These are phyloP conservation scores for Dacryopinax primogenitus DNA, from an alignment of 768 basidiomycete genomes.

Conservation along the genomic window DNA sequence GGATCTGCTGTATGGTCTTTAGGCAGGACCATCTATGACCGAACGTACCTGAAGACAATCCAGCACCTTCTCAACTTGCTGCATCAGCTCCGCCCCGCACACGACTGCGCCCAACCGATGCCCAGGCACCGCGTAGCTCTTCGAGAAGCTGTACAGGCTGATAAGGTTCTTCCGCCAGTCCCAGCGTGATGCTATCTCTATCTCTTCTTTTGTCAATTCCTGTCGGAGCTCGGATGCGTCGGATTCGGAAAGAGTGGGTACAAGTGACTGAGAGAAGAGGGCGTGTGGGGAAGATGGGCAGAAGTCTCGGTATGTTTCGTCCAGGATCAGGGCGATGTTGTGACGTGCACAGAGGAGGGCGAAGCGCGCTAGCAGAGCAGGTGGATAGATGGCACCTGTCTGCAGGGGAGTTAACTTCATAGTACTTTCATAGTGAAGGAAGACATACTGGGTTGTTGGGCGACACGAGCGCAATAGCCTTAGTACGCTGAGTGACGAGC, in stretches of 20 bases:
- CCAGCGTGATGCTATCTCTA: slow-evolving; percentile 16
- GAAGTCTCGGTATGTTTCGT: slow-evolving; percentile 84
- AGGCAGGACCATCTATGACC: no score
- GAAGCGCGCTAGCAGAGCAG: slow-evolving; percentile 45
- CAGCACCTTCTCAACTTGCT: slow-evolving; percentile 45
- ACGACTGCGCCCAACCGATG: slow-evolving; percentile 64
- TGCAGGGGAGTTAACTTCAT: slow-evolving; percentile 18
- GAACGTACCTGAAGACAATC: slow-evolving; percentile 57
- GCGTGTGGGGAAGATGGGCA: slow-evolving; percentile 43
- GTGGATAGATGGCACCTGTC: slow-evolving; percentile 60
- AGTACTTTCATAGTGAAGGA: slow-evolving; percentile 15
- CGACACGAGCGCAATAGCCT: slow-evolving; percentile 60
- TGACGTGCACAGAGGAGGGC: slow-evolving; percentile 42
- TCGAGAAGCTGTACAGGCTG: slow-evolving; percentile 69
- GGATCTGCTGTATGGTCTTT: no score
- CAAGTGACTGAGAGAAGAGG: slow-evolving; percentile 33
- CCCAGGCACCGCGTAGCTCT: slow-evolving; percentile 68
- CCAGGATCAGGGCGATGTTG: slow-evolving; percentile 57
- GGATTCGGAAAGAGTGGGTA: not conserved
- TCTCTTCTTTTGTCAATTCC: not conserved
- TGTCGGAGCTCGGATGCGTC: not conserved
- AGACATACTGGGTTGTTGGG: slow-evolving; percentile 57
- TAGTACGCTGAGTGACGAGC: slow-evolving; percentile 46
- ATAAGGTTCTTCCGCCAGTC: slow-evolving; percentile 52
- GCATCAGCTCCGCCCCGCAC: slow-evolving; percentile 43